Evolutionary conservation across 805 yeast species (phyloP).

Genomic region (Candida easanensis): DNA sequence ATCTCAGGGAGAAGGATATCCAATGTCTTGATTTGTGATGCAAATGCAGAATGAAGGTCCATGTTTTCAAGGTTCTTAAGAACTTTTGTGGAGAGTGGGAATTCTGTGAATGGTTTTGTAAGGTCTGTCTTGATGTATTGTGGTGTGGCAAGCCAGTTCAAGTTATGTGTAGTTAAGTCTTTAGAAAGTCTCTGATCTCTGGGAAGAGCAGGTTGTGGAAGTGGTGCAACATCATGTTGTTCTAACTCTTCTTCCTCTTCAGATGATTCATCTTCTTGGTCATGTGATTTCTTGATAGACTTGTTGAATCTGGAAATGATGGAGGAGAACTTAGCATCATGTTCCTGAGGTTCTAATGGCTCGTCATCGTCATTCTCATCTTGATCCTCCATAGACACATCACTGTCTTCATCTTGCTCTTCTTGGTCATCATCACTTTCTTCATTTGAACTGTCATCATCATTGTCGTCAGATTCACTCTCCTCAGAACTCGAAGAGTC

Average conservation of each 20-base stretch:
- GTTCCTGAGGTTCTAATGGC: conserved; percentile 19
- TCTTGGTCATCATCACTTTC: conserved; percentile 15
- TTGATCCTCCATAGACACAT: conserved; percentile 15
- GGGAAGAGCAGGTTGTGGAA: conserved; percentile 82
- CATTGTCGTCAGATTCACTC: conserved; percentile 12
- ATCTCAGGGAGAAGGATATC: conserved; percentile 48
- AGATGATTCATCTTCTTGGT: conserved; percentile 15
- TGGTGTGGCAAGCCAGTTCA: conserved; percentile 71
- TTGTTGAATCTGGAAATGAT: conserved; percentile 53
- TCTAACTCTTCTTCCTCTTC: conserved; percentile 29
- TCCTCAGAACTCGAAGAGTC: conserved; percentile 10
- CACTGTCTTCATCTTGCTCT: conserved; percentile 8
- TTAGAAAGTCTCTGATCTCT: conserved; percentile 42
- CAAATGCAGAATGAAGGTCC: conserved; percentile 59
- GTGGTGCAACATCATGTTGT: conserved; percentile 54
- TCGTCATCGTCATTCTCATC: conserved; percentile 22
- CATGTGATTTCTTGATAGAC: conserved; percentile 29
- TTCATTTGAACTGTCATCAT: conserved; percentile 20
- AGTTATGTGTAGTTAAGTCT: conserved; percentile 33
- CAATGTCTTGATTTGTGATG: conserved; percentile 72
- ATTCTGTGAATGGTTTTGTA: conserved; percentile 46
- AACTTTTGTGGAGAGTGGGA: conserved; percentile 42
- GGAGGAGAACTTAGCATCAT: conserved; percentile 43
- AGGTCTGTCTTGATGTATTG: conserved; percentile 47
- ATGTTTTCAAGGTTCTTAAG: conserved; percentile 43